Percentiles rank a stretch among this genome's conserved stretches.
phyloP scores from a whole-genome alignment of 805 yeast genomes.

The Peterozyma toletana region DNA sequence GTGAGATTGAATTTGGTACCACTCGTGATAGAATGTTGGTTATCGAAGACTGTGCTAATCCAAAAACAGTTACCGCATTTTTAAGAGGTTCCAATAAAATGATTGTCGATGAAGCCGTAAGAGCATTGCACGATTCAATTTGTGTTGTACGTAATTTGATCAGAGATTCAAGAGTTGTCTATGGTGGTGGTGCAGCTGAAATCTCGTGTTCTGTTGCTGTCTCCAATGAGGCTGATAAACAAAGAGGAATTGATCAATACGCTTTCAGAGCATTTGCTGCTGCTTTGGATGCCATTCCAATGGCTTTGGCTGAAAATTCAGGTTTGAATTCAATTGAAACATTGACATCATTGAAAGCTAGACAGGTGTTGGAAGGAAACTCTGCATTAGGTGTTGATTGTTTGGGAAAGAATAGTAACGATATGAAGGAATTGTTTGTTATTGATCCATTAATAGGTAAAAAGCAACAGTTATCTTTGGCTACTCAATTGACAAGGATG shows the following conservation, averaged over 20 bases:
- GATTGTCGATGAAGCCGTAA: conserved; percentile 95
- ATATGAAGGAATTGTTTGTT: conserved; percentile 91
- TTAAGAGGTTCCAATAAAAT: conserved; percentile 94
- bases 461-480: conserved; percentile 90
- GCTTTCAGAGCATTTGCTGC: conserved; percentile 93
- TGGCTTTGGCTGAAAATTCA: conserved; percentile 94
- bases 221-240: conserved; percentile 84
- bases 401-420: conserved; percentile 78
- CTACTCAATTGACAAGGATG: conserved; percentile 97
- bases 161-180: conserved; percentile 88
- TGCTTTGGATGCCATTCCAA: conserved; percentile 88
- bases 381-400: conserved; percentile 89
- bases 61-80: conserved; percentile 87
- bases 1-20: conserved; percentile 92
- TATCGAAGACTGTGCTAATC: conserved; percentile 80
- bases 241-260: conserved; percentile 93
- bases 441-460: conserved; percentile 97
- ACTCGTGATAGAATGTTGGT: conserved; percentile 95
- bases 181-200: conserved; percentile 99
- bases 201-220: conserved; percentile 89
- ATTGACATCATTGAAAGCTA: conserved; percentile 73
- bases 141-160: conserved; percentile 97
- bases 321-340: conserved; percentile 94
- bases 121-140: conserved; percentile 93
- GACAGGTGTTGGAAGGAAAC: conserved; percentile 68